Percentiles rank a stretch among this genome's conserved stretches.
phyloP scores from a whole-genome alignment of 805 yeast genomes.

The Suhomyces sp. region DNA sequence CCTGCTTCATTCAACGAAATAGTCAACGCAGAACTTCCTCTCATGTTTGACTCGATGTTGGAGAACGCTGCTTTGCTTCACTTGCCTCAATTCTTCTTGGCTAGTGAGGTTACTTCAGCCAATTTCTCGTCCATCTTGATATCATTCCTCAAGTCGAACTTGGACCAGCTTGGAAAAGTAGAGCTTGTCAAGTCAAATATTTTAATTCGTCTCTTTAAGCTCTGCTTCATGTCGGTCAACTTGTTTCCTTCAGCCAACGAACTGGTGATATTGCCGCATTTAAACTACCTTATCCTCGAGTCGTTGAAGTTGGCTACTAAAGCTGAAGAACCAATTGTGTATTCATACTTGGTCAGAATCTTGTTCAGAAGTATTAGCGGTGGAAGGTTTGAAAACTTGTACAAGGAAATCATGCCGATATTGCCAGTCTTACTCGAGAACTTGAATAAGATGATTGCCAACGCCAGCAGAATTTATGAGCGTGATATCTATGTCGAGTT shows the following conservation, averaged over 20 bases:
- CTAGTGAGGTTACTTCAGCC: conserved; percentile 91
- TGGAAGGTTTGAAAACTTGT: conserved; percentile 89
- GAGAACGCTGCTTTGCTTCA: conserved; percentile 83
- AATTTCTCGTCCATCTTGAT: conserved; percentile 84
- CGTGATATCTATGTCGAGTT: conserved; percentile 92
- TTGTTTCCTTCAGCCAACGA: conserved; percentile 87
- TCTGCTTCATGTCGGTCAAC: conserved; percentile 94
- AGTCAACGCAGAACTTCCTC: conserved; percentile 74
- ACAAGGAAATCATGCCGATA: conserved; percentile 89
- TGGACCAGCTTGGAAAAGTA: conserved; percentile 76
- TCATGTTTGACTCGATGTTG: conserved; percentile 73
- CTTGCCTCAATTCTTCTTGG: conserved; percentile 89
- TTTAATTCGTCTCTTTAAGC: conserved; percentile 78
- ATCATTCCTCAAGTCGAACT: conserved; percentile 66
- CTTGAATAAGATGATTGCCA: conserved; percentile 74
- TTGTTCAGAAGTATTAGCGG: conserved; percentile 94
- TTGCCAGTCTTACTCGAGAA: conserved; percentile 84
- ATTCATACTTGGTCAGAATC: conserved; percentile 83
- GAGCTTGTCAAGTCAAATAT: conserved; percentile 77
- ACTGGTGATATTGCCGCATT: conserved; percentile 80
- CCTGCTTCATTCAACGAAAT: conserved; percentile 95
- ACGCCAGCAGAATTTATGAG: conserved; percentile 85
- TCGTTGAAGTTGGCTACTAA: conserved; percentile 76
- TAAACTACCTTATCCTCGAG: conserved; percentile 76
- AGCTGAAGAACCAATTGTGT: conserved; percentile 87